These are phyloP conservation scores for Gonium pectorale DNA, from an alignment of 139 green algal genomes.

Conservation along the genomic window DNA sequence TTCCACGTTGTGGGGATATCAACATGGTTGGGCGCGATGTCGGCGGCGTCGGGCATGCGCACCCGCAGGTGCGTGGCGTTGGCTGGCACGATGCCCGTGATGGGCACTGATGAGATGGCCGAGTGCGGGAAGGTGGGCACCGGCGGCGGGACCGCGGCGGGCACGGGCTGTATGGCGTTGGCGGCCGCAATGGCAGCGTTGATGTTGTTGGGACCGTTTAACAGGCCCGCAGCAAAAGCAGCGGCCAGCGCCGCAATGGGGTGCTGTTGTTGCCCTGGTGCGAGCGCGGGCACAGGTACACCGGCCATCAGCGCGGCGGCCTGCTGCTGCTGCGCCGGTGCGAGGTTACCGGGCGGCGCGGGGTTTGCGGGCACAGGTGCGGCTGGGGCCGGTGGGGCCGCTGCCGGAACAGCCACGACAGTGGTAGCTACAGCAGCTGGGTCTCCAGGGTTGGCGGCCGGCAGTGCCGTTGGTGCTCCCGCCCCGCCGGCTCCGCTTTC, in stretches of 20 bases:
- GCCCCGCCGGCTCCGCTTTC: background rate
- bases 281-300: too few relatives aligned
- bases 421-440: too few relatives aligned
- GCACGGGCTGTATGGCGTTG: too few relatives aligned
- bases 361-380: too few relatives aligned
- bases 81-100: background rate
- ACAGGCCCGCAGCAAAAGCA: slow-evolving; percentile 7
- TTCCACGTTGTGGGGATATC: slow-evolving; percentile 21
- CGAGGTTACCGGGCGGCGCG: too few relatives aligned
- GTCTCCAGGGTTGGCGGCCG: too few relatives aligned
- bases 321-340: too few relatives aligned
- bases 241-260: slow-evolving; percentile 14
- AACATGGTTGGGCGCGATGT: background rate
- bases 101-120: background rate
- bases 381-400: background rate
- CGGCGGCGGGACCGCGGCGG: background rate
- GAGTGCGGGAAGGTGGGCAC: slow-evolving; percentile 16
- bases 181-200: background rate
- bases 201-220: slow-evolving; percentile 9
- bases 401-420: too few relatives aligned
- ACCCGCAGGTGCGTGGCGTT: slow-evolving; percentile 33
- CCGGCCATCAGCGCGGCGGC: too few relatives aligned
- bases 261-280: slow-evolving; percentile 15
- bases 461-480: background rate
- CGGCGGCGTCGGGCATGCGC: slow-evolving; percentile 20